Percentiles rank a stretch among this genome's conserved stretches.
Conservation (phyloP, 1,139 yeast genomes). For the Meyerozyma elateridarum region DNA sequence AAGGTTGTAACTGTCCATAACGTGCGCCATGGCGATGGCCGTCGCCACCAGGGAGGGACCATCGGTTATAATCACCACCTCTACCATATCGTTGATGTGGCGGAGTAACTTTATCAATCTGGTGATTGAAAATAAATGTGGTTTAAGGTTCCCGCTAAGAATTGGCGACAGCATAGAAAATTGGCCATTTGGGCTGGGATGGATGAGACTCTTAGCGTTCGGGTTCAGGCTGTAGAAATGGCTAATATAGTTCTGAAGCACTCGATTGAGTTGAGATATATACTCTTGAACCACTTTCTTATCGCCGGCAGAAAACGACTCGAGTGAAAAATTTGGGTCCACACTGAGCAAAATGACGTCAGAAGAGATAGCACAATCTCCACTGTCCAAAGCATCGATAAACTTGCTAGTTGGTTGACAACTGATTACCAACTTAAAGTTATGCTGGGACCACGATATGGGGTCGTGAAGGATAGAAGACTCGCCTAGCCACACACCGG, state of each 20-base stretch:
- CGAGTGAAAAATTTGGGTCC: slow-evolving; percentile 31
- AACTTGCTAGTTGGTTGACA: slow-evolving; percentile 35
- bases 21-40: slow-evolving; percentile 32
- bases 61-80: slow-evolving; percentile 32
- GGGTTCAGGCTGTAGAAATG: slow-evolving; percentile 36
- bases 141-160: slow-evolving; percentile 34
- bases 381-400: slow-evolving; percentile 19
- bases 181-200: slow-evolving; percentile 26
- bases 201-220: slow-evolving; percentile 22
- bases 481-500: slow-evolving; percentile 30
- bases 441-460: slow-evolving; percentile 11
- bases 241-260: slow-evolving; percentile 36
- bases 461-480: slow-evolving; percentile 18
- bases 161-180: slow-evolving; percentile 33
- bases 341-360: slow-evolving; percentile 37
- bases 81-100: slow-evolving; percentile 29
- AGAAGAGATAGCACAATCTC: slow-evolving; percentile 26
- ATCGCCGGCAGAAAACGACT: slow-evolving; percentile 17
- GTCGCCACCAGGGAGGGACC: slow-evolving; percentile 27
- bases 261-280: slow-evolving; percentile 25
- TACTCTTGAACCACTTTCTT: slow-evolving; percentile 22
- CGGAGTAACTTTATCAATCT: slow-evolving; percentile 35
- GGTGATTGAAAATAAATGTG: slow-evolving; percentile 35
- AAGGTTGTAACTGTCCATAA: slow-evolving; percentile 41
- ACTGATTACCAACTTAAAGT: slow-evolving; percentile 38